Evolutionary conservation across 768 basidiomycete genomes (phyloP).

Genomic region (Mrakia gelida): DNA sequence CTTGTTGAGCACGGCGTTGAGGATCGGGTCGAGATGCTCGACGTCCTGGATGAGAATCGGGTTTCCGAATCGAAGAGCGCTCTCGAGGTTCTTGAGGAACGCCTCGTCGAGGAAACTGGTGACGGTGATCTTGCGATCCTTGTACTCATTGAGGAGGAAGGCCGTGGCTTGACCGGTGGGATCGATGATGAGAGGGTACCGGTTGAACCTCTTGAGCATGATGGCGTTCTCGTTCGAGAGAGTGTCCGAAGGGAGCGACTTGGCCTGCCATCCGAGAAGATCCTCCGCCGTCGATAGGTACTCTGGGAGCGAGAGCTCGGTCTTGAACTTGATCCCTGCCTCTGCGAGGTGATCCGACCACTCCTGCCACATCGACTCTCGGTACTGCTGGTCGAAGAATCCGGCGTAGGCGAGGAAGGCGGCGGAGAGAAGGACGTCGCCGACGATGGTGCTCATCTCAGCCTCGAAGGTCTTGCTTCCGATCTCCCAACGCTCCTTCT

Average conservation of each 20-base stretch:
- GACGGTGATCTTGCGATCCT: slow-evolving; percentile 92
- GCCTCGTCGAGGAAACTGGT: slow-evolving; percentile 98
- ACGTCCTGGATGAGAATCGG: slow-evolving; percentile 97
- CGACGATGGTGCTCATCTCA: slow-evolving; percentile 98
- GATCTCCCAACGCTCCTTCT: slow-evolving; percentile 86
- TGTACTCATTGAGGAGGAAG: slow-evolving; percentile 90
- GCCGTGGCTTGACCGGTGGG: slow-evolving; percentile 95
- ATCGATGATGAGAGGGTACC: slow-evolving; percentile 95
- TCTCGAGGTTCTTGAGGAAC: slow-evolving; percentile 96
- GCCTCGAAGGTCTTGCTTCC: slow-evolving; percentile 93
- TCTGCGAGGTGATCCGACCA: slow-evolving; percentile 86
- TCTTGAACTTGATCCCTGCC: slow-evolving; percentile 85
- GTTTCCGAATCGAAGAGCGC: slow-evolving; percentile 97
- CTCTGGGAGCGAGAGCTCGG: slow-evolving; percentile 86
- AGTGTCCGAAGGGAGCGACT: slow-evolving; percentile 90
- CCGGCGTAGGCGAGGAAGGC: slow-evolving; percentile 96
- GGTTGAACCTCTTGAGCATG: slow-evolving; percentile 96
- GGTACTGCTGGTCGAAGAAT: slow-evolving; percentile 98
- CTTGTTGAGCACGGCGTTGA: slow-evolving; percentile 94
- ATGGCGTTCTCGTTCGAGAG: slow-evolving; percentile 98
- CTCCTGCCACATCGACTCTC: slow-evolving; percentile 93
- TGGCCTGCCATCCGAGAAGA: slow-evolving; percentile 90
- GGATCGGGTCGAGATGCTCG: slow-evolving; percentile 92
- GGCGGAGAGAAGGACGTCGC: slow-evolving; percentile 90
- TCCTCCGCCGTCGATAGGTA: slow-evolving; percentile 97